Percentiles rank a stretch among this genome's conserved stretches.
phyloP scores from a whole-genome alignment of 805 yeast species.

The Myxozyma kluyveri region DNA sequence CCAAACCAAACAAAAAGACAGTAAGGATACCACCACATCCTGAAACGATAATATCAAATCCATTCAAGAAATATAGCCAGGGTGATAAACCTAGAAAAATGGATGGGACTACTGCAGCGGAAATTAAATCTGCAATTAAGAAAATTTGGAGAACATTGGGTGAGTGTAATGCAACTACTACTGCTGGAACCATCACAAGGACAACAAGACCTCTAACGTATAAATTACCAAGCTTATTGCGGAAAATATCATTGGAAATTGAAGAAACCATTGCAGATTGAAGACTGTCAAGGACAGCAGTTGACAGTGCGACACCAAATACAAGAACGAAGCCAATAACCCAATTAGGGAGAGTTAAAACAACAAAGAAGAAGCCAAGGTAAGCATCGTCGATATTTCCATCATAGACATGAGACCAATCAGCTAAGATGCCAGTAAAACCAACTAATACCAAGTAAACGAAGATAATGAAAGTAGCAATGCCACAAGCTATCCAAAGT shows the following conservation, averaged over 20 bases:
- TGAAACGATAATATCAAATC: conserved; percentile 77
- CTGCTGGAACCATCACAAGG: conserved; percentile 77
- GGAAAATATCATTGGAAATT: conserved; percentile 82
- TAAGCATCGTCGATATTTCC: conserved; percentile 52
- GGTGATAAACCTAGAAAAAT: conserved; percentile 74
- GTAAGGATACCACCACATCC: conserved; percentile 79
- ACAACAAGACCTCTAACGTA: conserved; percentile 71
- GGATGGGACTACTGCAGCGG: conserved; percentile 82
- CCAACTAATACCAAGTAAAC: conserved; percentile 71
- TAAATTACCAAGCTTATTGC: conserved; percentile 68
- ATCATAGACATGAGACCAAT: conserved; percentile 74
- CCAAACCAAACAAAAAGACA: conserved; percentile 78
- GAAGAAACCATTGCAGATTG: conserved; percentile 88
- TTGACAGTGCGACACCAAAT: conserved; percentile 68
- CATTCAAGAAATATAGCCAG: conserved; percentile 64
- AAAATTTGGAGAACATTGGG: conserved; percentile 81
- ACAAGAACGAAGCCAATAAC: conserved; percentile 78
- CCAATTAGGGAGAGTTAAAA: conserved; percentile 79
- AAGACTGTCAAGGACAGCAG: conserved; percentile 84
- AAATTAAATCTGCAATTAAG: conserved; percentile 84
- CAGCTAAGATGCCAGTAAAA: conserved; percentile 79
- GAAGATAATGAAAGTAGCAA: conserved; percentile 69
- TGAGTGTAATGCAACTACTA: conserved; percentile 81
- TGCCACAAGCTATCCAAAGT: conserved; percentile 66
- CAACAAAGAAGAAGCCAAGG: conserved; percentile 68